Evolutionary conservation across 2,329 filamentous ascomycete genomes (phyloP), one percentile per base, ranked within the genome.

Genomic region (Metarhizium sp.): DNA sequence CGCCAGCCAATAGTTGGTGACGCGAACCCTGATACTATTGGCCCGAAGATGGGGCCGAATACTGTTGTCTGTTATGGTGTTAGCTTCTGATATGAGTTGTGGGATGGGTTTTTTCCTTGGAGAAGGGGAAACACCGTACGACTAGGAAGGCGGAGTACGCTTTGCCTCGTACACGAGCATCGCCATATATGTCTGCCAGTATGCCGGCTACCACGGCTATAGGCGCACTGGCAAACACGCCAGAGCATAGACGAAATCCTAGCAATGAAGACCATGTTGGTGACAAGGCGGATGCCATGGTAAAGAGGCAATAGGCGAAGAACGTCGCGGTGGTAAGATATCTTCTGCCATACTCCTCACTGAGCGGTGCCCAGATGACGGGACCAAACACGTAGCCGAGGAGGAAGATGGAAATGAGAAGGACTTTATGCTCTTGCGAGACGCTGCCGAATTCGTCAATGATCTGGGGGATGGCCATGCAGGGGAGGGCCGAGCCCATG

Each of bases 21-120:
- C 43, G 81, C 78, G 67, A 79, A 88, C 10, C 85, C 86, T 0
- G 81, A 82, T 25, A 86, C 75, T 16, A 86, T 79, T 2, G 86
- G 86, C 1, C 83, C 81, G 2, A 85, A 67, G n/a, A 88, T 75
- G 0, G 84, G 86, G 0, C 86, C 86, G 48, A 81, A 81, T 0
- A 81, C 78, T 3, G 86, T 89, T 14, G 77, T 76, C 78, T 81
- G 58, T 30, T 3, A 4, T 7, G 4, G 18, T 6, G 18, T 13
- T 6, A 45, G 48, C 55, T 25, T 30, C 34, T 29, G 10, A 29
- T 52, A 25, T 43, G 16, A 25, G 29, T 8, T 10, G 38, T 13
- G 4, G 14, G 38, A 13, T 5, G 38, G 38, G 10, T 16, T n/a
- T 40, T 40, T 13, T 14, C 14, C 11, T 40, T 40, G 38, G n/a